Evolutionary conservation across 2,329 filamentous ascomycete species (phyloP).

Genomic region (Nigrospora oryzae): DNA sequence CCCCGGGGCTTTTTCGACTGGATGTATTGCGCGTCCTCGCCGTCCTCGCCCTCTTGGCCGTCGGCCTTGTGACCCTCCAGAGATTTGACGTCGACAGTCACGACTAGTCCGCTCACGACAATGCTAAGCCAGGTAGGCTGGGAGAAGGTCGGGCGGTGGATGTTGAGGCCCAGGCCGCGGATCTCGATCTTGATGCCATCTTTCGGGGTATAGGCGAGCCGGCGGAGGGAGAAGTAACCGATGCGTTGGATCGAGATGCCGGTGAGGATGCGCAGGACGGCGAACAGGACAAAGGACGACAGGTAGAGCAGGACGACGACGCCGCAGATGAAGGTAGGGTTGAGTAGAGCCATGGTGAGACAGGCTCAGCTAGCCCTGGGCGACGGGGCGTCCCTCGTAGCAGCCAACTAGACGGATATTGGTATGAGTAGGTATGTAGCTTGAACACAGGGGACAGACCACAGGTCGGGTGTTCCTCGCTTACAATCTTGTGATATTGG

Average conservation of each 20-base stretch:
- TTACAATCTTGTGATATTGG: neutral
- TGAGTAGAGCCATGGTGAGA: slow-evolving; percentile 53
- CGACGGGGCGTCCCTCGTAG: slow-evolving; percentile 14
- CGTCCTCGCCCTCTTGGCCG: slow-evolving; percentile 14
- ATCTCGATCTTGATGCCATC: slow-evolving; percentile 89
- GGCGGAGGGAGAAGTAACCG: slow-evolving; percentile 84
- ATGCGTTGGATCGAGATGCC: slow-evolving; percentile 93
- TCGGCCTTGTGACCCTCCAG: slow-evolving; percentile 42
- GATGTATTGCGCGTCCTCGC: slow-evolving; percentile 11
- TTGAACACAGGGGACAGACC: neutral
- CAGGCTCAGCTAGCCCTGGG: slow-evolving; percentile 13
- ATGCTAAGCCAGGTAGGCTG: slow-evolving; percentile 96
- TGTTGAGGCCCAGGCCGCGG: slow-evolving; percentile 74
- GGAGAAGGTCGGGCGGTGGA: slow-evolving; percentile 92
- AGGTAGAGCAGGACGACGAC: slow-evolving; percentile 81
- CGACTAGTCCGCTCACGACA: slow-evolving; percentile 73
- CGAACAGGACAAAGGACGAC: slow-evolving; percentile 86
- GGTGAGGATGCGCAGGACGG: slow-evolving; percentile 83
- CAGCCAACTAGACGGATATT: slow-evolving; percentile 7
- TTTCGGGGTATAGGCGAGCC: slow-evolving; percentile 80
- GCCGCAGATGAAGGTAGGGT: slow-evolving; percentile 78
- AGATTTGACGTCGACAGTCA: slow-evolving; percentile 71
- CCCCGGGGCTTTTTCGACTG: slow-evolving; percentile 9
- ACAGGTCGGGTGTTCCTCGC: neutral
- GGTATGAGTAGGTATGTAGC: neutral